A percentile compares a stretch with the other conserved stretches of the same genome.
phyloP scores from a whole-genome alignment of 305 asterid genomes.

The Fraxinus floribunda region DNA sequence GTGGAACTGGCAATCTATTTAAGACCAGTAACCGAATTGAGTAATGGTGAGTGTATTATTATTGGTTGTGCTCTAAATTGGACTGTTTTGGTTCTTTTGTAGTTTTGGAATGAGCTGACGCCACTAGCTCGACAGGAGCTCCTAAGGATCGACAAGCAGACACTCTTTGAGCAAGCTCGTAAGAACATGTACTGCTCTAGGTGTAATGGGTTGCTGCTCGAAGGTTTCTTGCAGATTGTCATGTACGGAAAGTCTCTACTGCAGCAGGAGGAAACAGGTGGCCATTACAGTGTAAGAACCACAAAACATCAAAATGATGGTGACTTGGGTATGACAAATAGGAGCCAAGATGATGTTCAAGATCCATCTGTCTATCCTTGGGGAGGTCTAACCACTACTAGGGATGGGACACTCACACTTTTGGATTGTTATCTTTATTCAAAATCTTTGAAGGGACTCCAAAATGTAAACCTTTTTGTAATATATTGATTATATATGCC shows the following conservation, averaged over 20 bases:
- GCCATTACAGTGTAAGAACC: slow-evolving; percentile 34
- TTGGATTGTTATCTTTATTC: slow-evolving; percentile 76
- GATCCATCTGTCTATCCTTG: slow-evolving; percentile 95
- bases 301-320: slow-evolving; percentile 42
- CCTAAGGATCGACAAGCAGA: slow-evolving; percentile 86
- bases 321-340: slow-evolving; percentile 39
- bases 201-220: slow-evolving; percentile 95
- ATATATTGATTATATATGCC: slow-evolving; percentile 17
- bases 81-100: slow-evolving; percentile 34
- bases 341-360: slow-evolving; percentile 65
- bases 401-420: slow-evolving; percentile 85
- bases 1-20: background rate
- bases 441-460: slow-evolving; percentile 80
- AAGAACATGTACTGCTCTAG: slow-evolving; percentile 98
- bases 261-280: slow-evolving; percentile 60
- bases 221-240: slow-evolving; percentile 86
- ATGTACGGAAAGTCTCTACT: slow-evolving; percentile 80
- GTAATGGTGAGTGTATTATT: background rate
- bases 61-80: background rate
- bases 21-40: background rate
- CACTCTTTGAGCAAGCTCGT: slow-evolving; percentile 91
- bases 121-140: slow-evolving; percentile 79
- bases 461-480: slow-evolving; percentile 54
- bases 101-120: slow-evolving; percentile 94
- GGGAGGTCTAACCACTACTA: slow-evolving; percentile 90